Conservation (phyloP, 75 land plant species). For the Pseudotsuga menziesii region DNA sequence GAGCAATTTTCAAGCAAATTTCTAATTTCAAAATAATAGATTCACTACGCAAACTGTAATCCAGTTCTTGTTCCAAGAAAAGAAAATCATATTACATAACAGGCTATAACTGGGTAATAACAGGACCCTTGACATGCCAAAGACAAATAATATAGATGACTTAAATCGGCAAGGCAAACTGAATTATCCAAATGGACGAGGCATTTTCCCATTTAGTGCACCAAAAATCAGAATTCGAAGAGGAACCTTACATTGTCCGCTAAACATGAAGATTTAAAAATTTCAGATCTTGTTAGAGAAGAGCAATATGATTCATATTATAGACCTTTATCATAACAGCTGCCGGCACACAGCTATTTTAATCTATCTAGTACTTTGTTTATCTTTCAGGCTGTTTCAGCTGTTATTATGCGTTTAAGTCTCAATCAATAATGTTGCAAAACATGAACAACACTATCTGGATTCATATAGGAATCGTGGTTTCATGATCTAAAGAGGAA, state of each 20-base stretch:
- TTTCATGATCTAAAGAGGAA: background rate
- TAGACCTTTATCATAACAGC: conserved; percentile 2
- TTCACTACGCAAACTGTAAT: too few species aligned
- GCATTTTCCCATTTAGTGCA: background rate
- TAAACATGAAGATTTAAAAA: background rate
- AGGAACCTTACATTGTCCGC: too few species aligned
- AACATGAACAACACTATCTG: background rate
- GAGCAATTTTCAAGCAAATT: too few species aligned
- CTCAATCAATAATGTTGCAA: background rate
- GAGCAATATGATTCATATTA: background rate
- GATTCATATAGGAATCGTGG: background rate
- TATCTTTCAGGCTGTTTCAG: background rate
- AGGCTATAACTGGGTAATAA: too few species aligned
- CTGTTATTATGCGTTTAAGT: background rate
- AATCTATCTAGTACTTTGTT: background rate
- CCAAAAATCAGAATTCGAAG: background rate
- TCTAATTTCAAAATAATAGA: too few species aligned
- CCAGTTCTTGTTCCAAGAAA: background rate
- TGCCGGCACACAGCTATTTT: background rate
- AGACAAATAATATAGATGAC: background rate
- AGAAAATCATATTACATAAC: background rate
- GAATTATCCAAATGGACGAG: background rate
- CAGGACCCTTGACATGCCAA: background rate
- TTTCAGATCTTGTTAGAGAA: background rate
- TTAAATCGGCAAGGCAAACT: background rate